Percentiles rank a stretch among this genome's conserved stretches.
Evolutionary conservation across 75 land plant genomes (phyloP).

Genomic region (Picea sitchensis): DNA sequence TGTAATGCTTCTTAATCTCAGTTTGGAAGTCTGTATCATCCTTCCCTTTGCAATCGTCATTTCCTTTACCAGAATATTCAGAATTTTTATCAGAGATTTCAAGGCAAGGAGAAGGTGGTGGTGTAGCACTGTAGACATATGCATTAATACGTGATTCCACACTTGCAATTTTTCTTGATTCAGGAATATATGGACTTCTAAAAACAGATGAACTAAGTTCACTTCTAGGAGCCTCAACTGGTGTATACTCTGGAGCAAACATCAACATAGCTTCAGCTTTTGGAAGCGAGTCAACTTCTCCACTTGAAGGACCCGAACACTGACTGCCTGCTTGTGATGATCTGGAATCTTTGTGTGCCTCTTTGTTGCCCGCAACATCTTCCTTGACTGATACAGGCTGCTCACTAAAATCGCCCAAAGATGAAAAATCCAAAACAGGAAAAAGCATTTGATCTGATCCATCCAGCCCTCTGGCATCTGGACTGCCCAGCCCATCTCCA

Average conservation of each 20-base stretch:
- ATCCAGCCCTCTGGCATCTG: constrained; percentile 56
- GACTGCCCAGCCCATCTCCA: constrained; percentile 69
- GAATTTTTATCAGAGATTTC: constrained; percentile 34
- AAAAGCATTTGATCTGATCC: constrained; percentile 76
- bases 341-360: constrained; percentile 15
- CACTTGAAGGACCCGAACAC: constrained; percentile 18
- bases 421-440: constrained; percentile 50
- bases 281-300: constrained; percentile 56
- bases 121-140: constrained; percentile 78
- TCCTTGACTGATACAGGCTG: constrained; percentile 21
- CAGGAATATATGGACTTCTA: constrained; percentile 73
- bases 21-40: constrained; percentile 12
- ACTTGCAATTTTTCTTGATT: constrained; percentile 35
- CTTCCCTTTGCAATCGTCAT: constrained; percentile 7
- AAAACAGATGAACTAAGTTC: constrained; percentile 45
- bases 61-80: constrained; percentile 20
- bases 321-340: constrained; percentile 21
- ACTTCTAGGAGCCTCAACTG: constrained; percentile 56
- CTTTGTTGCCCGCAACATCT: constrained; percentile 30
- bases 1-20: constrained; percentile 32
- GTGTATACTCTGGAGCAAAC: constrained; percentile 89
- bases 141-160: constrained; percentile 27
- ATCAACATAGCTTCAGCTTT: constrained; percentile 86
- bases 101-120: constrained; percentile 58
- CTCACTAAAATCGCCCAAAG: constrained; percentile 54